Evolutionary conservation across 768 basidiomycete genomes (phyloP), one percentile per base, ranked within the genome.

Genomic region (Tulasnella calospora): DNA sequence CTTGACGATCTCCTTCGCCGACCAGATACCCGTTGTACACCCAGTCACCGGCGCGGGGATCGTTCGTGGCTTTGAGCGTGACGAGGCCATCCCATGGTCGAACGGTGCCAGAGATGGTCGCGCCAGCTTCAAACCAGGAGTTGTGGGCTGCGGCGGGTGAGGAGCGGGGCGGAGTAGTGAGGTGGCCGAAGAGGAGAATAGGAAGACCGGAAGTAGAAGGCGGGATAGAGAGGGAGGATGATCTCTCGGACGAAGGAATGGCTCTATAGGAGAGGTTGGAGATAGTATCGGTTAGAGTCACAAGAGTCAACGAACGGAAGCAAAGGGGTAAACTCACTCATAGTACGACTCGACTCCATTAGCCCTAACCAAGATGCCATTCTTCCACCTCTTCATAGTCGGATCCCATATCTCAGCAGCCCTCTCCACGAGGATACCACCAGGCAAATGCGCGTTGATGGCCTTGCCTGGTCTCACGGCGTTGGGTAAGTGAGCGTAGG

Each of bases 81-180:
- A 78, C 55, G 46, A 78, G 71, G 3, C 77, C 77, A 40, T 78
- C 77, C 77, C 77, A 78, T 23, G 69, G 40, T 12, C 77, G 77
- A 55, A 78, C 70, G 69, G 41, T 78, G 0, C 77, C 77, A 40
- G 27, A 41, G 10, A 72, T 23, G 27, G n/a, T 78, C 19, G 77
- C 21, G 44, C 74, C 74, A 35, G 41, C 38, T 72, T 41, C 30
- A n/a, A 72, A 72, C 23, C 71, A 46, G 30, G 1, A 35, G 71
- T 30, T n/a, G 15, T 38, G 71, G 15, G 23, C 36, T 1, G 19
- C 33, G 10, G 36, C 38, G 38, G 71, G 38, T n/a, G 71, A 40
- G 23, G 12, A 0, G 38, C 6, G n/a, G 6, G 71, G 71, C 9
- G 71, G 36, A 13, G 38, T 27, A 2, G 44, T 72, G 36, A 27